Evolutionary conservation across 139 green algal genomes (phyloP).

Genomic region (Marvania coccoides): DNA sequence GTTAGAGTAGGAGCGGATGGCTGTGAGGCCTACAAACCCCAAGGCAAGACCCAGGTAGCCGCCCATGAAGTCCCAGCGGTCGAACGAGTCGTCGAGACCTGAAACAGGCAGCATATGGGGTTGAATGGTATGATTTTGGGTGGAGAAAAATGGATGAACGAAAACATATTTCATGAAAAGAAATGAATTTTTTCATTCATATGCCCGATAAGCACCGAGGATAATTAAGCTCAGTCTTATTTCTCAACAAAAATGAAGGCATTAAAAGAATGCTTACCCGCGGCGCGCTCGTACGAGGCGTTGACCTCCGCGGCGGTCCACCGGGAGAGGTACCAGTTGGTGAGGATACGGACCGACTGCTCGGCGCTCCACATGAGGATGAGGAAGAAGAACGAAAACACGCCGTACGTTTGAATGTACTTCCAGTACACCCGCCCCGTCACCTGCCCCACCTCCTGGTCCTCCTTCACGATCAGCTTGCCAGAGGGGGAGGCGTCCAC

Average conservation of each 20-base stretch:
- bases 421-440: conserved; percentile 17
- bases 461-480: conserved; percentile 23
- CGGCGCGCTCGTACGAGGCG: too few species aligned
- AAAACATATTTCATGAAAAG: too few species aligned
- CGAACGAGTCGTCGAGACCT: too few species aligned
- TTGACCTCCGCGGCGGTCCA: conserved; percentile 33
- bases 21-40: conserved; percentile 24
- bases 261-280: not conserved
- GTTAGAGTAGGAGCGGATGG: conserved; percentile 23
- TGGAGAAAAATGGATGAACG: too few species aligned
- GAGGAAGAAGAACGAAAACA: conserved; percentile 16
- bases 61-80: conserved; percentile 22
- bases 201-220: too few species aligned
- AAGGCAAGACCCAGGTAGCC: conserved; percentile 43
- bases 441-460: conserved; percentile 26
- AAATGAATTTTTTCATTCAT: too few species aligned
- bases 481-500: not conserved
- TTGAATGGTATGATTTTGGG: too few species aligned
- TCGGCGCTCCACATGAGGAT: conserved; percentile 34
- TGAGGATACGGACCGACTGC: conserved; percentile 35
- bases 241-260: too few species aligned
- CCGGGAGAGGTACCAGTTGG: conserved; percentile 40
- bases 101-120: too few species aligned
- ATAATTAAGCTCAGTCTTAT: too few species aligned
- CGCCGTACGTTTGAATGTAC: conserved; percentile 33